Percentiles rank a stretch among this genome's conserved stretches.
Conservation (phyloP, 371 early-diverging fungal genomes). For the Rhizopus stolonifer region DNA sequence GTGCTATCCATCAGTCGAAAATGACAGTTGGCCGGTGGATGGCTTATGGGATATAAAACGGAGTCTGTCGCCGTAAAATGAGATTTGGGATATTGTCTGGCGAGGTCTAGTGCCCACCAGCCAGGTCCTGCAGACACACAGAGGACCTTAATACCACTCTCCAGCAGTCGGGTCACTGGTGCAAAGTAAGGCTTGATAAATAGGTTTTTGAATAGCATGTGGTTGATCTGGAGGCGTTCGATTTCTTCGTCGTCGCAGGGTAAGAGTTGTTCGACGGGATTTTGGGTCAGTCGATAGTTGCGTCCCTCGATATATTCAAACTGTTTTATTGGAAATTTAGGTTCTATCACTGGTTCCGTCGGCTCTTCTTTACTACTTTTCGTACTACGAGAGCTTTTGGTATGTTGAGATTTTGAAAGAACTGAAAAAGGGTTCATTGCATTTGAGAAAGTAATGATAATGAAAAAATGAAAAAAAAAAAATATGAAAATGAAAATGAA, state of each 20-base stretch:
- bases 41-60: conserved; percentile 37
- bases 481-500: background rate
- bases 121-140: conserved; percentile 35
- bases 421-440: conserved; percentile 3
- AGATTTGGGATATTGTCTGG: conserved; percentile 36
- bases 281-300: conserved; percentile 22
- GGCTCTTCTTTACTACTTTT: background rate
- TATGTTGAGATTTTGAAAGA: conserved; percentile 12
- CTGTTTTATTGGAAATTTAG: conserved; percentile 33
- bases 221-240: conserved; percentile 39
- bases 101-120: conserved; percentile 43
- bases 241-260: conserved; percentile 51
- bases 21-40: conserved; percentile 44
- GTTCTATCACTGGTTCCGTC: conserved; percentile 12
- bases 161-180: conserved; percentile 23
- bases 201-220: conserved; percentile 32
- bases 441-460: background rate
- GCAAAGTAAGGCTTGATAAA: conserved; percentile 19
- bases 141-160: conserved; percentile 27
- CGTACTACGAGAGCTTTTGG: conserved; percentile 4
- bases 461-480: background rate
- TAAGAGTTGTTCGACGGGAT: conserved; percentile 25
- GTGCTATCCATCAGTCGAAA: conserved; percentile 28
- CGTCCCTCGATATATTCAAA: conserved; percentile 40
- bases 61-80: conserved; percentile 39